phyloP scores from a whole-genome alignment of 2,329 filamentous ascomycete species.

The Aureobasidium zeae region DNA sequence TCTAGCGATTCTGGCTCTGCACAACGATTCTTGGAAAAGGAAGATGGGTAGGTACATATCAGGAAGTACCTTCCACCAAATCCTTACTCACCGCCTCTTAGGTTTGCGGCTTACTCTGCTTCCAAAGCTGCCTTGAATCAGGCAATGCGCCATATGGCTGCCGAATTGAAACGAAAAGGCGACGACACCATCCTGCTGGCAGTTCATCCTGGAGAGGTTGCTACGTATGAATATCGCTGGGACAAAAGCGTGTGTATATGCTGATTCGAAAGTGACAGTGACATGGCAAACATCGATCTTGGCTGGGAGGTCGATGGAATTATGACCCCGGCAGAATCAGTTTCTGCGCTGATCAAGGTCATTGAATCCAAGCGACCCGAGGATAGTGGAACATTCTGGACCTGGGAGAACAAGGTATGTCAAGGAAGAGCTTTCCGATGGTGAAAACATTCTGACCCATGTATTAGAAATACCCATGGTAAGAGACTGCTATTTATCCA shows the following conservation, averaged over 20 bases:
- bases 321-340: slow-evolving; percentile 43
- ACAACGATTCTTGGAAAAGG: slow-evolving; percentile 42
- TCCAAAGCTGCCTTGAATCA: slow-evolving; percentile 51
- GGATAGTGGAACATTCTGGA: slow-evolving; percentile 49
- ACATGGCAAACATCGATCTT: slow-evolving; percentile 45
- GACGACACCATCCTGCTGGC: slow-evolving; percentile 43
- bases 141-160: slow-evolving; percentile 46
- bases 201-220: slow-evolving; percentile 50
- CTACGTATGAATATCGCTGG: slow-evolving; percentile 32
- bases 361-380: slow-evolving; percentile 41
- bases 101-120: slow-evolving; percentile 48
- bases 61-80: neutral
- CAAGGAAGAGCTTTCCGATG: no score
- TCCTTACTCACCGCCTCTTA: slow-evolving; percentile 10
- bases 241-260: neutral
- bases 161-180: slow-evolving; percentile 44
- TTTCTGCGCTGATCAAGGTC: slow-evolving; percentile 42
- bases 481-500: neutral
- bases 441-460: slow-evolving; percentile 8
- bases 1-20: slow-evolving; percentile 49
- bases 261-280: slow-evolving; percentile 28
- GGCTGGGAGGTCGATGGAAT: slow-evolving; percentile 45
- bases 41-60: slow-evolving; percentile 38
- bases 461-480: slow-evolving; percentile 27
- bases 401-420: slow-evolving; percentile 40